Percentiles rank a stretch among this genome's conserved stretches.
phyloP scores from a whole-genome alignment of 2,329 filamentous ascomycete species.

The Hirsutella thompsonii region DNA sequence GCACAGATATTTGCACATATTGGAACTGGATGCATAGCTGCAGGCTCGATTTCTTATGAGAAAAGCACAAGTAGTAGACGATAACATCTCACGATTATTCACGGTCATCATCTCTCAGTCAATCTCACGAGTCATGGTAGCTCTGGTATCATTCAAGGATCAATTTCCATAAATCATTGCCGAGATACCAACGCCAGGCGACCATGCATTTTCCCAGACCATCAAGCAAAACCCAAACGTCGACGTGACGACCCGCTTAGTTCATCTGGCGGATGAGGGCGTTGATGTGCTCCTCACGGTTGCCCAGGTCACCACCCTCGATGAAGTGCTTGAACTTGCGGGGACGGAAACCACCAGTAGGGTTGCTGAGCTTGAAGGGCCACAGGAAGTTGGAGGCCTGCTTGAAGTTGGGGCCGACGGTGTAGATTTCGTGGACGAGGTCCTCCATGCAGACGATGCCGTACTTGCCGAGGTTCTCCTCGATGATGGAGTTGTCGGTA shows the following conservation, averaged over 20 bases:
- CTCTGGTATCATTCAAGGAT: conserved; percentile 26
- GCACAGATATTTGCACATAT: too few relatives aligned
- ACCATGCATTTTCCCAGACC: conserved; percentile 20
- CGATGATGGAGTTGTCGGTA: conserved; percentile 95
- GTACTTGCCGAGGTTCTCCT: conserved; percentile 94
- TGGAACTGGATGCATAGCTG: too few relatives aligned
- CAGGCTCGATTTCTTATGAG: too few relatives aligned
- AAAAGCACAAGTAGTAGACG: too few relatives aligned
- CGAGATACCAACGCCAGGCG: conserved; percentile 28
- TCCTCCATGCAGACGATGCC: conserved; percentile 99
- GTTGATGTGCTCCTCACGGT: conserved; percentile 98
- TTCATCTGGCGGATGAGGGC: conserved; percentile 96
- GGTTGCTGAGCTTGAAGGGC: conserved; percentile 99
- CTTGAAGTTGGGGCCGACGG: conserved; percentile 99
- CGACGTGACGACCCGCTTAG: conserved; percentile 35
- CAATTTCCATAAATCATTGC: conserved; percentile 24
- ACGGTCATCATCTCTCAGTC: background rate
- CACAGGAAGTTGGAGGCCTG: conserved; percentile 98
- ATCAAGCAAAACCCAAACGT: conserved; percentile 11
- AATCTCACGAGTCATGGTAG: conserved; percentile 14
- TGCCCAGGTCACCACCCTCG: conserved; percentile 95
- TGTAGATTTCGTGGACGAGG: conserved; percentile 98
- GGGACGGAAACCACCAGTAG: conserved; percentile 87
- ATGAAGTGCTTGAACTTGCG: conserved; percentile 99
- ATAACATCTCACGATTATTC: too few relatives aligned